Conservation (phyloP, 108 stramenopile species). For the Hondaea fermentalgiana region DNA sequence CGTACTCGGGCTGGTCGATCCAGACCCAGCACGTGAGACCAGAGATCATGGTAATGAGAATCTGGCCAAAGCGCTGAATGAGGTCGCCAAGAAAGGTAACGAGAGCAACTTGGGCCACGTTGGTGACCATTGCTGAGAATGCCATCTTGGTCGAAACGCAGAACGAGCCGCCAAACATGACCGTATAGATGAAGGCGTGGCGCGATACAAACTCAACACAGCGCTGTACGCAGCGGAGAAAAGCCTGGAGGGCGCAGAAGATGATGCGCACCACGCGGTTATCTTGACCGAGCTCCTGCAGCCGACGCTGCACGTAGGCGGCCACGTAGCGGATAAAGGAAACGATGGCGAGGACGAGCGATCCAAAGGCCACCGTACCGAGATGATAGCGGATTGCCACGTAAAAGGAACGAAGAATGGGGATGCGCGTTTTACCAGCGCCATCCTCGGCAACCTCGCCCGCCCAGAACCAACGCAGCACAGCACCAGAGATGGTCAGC, state of each 20-base stretch:
- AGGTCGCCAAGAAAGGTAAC: constrained; percentile 2
- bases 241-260: neutral
- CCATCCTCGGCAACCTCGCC: neutral
- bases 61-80: constrained; percentile 15
- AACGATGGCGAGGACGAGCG: neutral
- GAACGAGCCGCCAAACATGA: neutral
- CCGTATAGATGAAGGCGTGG: neutral
- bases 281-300: neutral
- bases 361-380: neutral
- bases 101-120: neutral
- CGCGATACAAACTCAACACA: neutral
- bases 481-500: neutral
- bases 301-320: neutral
- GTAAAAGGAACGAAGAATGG: neutral
- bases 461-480: neutral
- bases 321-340: neutral
- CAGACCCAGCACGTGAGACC: constrained; percentile 10
- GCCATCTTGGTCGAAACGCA: neutral
- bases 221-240: neutral
- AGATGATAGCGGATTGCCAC: neutral
- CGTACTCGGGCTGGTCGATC: neutral
- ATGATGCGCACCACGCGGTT: neutral
- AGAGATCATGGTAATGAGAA: neutral
- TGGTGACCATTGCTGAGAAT: neutral
- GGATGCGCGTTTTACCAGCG: neutral